Evolutionary conservation across 352 stramenopile genomes (phyloP).

Genomic region (Pythium brachiatum): DNA sequence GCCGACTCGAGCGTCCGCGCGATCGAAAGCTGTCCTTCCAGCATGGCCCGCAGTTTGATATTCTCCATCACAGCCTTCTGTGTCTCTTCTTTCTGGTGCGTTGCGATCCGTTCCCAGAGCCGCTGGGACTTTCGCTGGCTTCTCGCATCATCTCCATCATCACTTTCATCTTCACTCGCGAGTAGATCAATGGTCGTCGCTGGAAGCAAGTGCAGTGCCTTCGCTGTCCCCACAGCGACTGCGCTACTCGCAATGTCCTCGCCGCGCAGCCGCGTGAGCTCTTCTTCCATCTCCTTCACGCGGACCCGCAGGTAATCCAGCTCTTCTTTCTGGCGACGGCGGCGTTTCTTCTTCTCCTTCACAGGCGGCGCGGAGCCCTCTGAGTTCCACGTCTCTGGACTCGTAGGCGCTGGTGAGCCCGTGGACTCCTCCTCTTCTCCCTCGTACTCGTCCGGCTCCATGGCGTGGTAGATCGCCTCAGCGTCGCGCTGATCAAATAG

Average conservation of each 20-base stretch:
- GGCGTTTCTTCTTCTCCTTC: conserved; percentile 22
- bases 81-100: conserved; percentile 64
- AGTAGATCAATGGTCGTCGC: conserved; percentile 11
- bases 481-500: conserved; percentile 5
- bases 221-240: conserved; percentile 17
- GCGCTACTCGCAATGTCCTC: conserved; percentile 22
- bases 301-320: conserved; percentile 38
- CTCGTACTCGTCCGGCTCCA: conserved; percentile 3
- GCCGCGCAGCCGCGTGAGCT: conserved; percentile 28
- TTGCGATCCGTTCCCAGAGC: conserved; percentile 63
- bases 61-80: conserved; percentile 74
- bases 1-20: conserved; percentile 24
- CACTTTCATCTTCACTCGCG: conserved; percentile 18
- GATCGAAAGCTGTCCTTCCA: conserved; percentile 30
- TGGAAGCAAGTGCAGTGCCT: conserved; percentile 12
- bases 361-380: neutral
- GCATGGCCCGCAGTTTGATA: conserved; percentile 28
- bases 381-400: neutral
- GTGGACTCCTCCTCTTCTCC: conserved; percentile 8
- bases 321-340: conserved; percentile 40
- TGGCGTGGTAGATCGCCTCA: conserved; percentile 12
- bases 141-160: neutral
- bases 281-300: conserved; percentile 29
- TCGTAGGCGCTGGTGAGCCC: neutral
- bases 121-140: neutral